phyloP scores from a whole-genome alignment of 495 filamentous ascomycete species.

The Pyronema omphalodes region DNA sequence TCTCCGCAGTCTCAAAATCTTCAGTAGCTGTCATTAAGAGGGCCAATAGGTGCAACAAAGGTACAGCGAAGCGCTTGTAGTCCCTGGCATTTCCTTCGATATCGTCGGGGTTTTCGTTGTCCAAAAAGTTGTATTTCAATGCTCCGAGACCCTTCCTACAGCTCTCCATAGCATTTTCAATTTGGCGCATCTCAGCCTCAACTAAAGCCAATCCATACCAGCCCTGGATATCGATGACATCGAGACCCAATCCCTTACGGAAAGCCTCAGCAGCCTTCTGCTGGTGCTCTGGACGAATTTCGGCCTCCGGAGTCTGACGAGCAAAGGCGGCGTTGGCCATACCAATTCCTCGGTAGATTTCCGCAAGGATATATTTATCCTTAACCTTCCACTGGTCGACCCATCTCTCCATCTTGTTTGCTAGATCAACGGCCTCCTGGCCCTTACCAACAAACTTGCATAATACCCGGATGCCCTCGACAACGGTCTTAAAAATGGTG shows the following conservation, averaged over 20 bases:
- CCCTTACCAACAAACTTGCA: slow-evolving; percentile 65
- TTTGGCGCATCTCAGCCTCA: slow-evolving; percentile 61
- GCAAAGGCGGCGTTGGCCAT: slow-evolving; percentile 74
- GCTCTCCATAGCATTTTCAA: slow-evolving; percentile 56
- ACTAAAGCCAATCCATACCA: slow-evolving; percentile 63
- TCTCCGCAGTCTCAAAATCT: slow-evolving; percentile 60
- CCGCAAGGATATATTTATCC: slow-evolving; percentile 33
- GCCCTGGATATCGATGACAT: slow-evolving; percentile 46
- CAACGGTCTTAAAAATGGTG: slow-evolving; percentile 52
- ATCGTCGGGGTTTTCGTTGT: slow-evolving; percentile 26
- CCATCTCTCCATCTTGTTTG: slow-evolving; percentile 46
- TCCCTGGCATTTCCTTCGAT: slow-evolving; percentile 23
- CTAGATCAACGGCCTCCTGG: slow-evolving; percentile 55
- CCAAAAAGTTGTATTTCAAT: slow-evolving; percentile 4
- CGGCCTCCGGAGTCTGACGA: slow-evolving; percentile 52
- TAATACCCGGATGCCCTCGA: slow-evolving; percentile 60
- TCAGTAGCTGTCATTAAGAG: slow-evolving; percentile 71
- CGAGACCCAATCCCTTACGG: slow-evolving; percentile 46
- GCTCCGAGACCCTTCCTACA: slow-evolving; percentile 42
- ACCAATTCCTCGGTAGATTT: slow-evolving; percentile 63
- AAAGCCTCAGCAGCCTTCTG: slow-evolving; percentile 54
- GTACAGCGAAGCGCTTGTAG: slow-evolving; percentile 39
- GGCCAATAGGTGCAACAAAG: slow-evolving; percentile 72
- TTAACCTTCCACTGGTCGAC: slow-evolving; percentile 30
- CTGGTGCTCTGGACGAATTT: slow-evolving; percentile 48